Evolutionary conservation across 2,329 filamentous ascomycete genomes (phyloP), one percentile per base, ranked within the genome.

Genomic region (Tolypocladium guangdongense): DNA sequence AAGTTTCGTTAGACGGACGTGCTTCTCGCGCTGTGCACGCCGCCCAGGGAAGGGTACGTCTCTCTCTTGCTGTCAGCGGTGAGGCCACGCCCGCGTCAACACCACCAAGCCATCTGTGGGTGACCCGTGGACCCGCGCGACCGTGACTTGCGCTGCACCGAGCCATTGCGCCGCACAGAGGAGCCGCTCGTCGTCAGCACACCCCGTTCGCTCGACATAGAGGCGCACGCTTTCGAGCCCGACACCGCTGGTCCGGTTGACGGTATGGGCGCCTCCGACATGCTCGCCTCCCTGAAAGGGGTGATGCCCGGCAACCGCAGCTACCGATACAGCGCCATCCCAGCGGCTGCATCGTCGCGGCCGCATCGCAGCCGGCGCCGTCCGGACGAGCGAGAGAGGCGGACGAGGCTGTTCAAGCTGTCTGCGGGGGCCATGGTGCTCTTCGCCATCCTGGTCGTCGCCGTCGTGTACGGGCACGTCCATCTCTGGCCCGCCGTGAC

Each of bases 291-390:
- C n/a, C n/a, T 55, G 33, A 53, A 63, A 47, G 58, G 51, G 37
- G 56, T 51, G 24, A 30, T 57, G 11, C 45, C 62, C 50, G 52
- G 56, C 38, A 53, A 57, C 7, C 54, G 59, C 4, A 56, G 54
- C 33, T 60, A 68, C 57, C 61, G 58, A 52, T 69, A 69, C 55
- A 64, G 59, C 51, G 58, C 64, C 20, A 55, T 67, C 36, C 60
- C 63, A 18, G 53, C 54, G 11, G 59, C 54, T 2, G 59, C 55
- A 5, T 12, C 43, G 20, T 49, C 50, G 12, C n/a, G 20, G 30
- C 20, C 18, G 11, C 1, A 27, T 45, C 14, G 20, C 43, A 7
- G 4, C n/a, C 27, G 2, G 43, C 43, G 43, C 22, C 50, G 30
- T 43, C 37, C 10, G 36, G 46, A 45, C 32, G 52, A 30, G 35